Evolutionary conservation across 2,329 filamentous ascomycete genomes (phyloP), one percentile per base, ranked within the genome.

Genomic region (Tolypocladium amazonense): DNA sequence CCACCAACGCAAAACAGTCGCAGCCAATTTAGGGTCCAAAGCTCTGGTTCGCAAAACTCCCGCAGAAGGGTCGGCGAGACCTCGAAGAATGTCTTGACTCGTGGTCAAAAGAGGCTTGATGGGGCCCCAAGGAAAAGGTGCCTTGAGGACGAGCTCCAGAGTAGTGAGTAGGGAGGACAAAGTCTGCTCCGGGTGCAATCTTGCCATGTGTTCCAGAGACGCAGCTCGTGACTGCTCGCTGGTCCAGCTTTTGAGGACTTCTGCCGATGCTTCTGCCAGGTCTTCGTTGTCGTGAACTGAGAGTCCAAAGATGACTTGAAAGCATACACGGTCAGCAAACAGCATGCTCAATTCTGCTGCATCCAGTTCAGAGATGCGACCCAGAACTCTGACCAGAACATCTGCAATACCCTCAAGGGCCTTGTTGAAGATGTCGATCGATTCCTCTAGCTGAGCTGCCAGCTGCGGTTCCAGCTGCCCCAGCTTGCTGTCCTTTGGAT

Each of bases 171-270:
- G 76, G 1, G 74, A 75, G 9, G 73, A 71, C 14, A 76, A 62
- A 0, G 74, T 76, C 64, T 75, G 72, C 18, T 76, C 74, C 7
- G 75, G 71, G 56, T 76, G 74, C 1, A 72, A 66, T 52, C 73
- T 71, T 8, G 73, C 71, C 69, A 76, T 74, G 56, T 76, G 72
- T 57, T 75, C 70, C 23, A 75, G 67, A 2, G 74, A 73, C 14
- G 68, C 65, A 38, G 69, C 71, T 47, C 82, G 79, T 25, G 75
- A 76, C 39, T 77, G 70, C 71, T 95, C 85, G 11, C 83, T 83
- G 41, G 90, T 94, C 66, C 93, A 84, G 41, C 85, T 85, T 72
- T 96, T 96, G 64, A 97, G 82, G 35, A 97, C 77, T 65, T 92
- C 88, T 8, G 92, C 83, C 1, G 89, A 87, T 20, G 90, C 88